Base-by-base conservation (phyloP, 495 filamentous ascomycete species). In the Xylaria palmicola region DNA sequence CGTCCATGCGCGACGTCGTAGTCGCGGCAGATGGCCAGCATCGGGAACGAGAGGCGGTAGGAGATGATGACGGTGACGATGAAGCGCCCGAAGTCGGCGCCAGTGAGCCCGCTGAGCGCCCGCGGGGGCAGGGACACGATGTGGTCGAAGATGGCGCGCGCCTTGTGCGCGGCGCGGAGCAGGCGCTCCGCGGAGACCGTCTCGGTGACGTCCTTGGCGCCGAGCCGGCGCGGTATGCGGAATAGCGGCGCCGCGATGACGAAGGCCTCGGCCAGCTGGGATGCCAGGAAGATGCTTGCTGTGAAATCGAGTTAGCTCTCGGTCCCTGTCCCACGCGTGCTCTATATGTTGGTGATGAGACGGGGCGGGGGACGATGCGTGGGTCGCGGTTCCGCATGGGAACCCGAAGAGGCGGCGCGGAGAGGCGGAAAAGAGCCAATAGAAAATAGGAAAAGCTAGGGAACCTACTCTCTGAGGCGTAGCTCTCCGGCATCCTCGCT, bases 21-120 rank as follows among this genome's bases (percentile, higher is more conserved):
- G 19, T 58, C 72, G 1, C 69, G 72, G 29, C 73, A 79, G 0
- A 65, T 62, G 3, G 65, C 27, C 3, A 77, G 22, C 40, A 61
- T 13, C 0, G 78, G 72, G 50, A 81, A 76, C 1, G 72, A 74
- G 41, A 80, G 68, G 2, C 77, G 72, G 34, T 76, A 77, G 6
- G 69, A 69, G 1, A 81, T 55, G n/a, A 80, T 72, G 15, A 75
- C 59, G n/a, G 49, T 29, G 2, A 76, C 22, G 29, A 81, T 74
- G 32, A 79, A 52, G 30, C 61, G 64, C 32, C 66, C 50, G 67
- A 73, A 74, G 58, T 78, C 74, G 34, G 64, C 63, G 32, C 65
- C 65, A 56, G 66, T 62, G 51, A 79, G 74, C 9, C 63, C 62
- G 27, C 72, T 67, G 12, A 79, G 39, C 22, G 68, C 55, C 6